Percentiles rank a stretch among this genome's conserved stretches.
These are phyloP conservation scores for Cucumis hystrix DNA, from an alignment of 306 rosid species.

Conservation along the genomic window DNA sequence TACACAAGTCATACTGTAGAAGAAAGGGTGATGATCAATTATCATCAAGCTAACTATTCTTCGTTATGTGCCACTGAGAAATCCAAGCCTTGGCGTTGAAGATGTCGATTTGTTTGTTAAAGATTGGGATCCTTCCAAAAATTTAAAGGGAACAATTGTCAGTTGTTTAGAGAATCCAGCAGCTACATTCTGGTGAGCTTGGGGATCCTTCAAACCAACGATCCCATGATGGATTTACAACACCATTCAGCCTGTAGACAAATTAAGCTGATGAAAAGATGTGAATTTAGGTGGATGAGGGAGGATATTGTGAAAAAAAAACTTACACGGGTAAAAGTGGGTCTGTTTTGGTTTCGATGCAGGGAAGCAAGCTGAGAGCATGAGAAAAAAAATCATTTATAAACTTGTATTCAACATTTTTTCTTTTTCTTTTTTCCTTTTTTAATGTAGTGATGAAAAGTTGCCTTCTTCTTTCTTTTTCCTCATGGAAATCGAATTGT, in stretches of 20 bases:
- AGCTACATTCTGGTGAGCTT: slow-evolving; percentile 48
- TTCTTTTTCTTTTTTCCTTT: background rate
- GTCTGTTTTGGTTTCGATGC: slow-evolving; percentile 39
- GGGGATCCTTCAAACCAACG: slow-evolving; percentile 82
- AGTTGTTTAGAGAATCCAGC: slow-evolving; percentile 43
- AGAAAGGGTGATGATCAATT: background rate
- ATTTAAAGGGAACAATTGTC: slow-evolving; percentile 3
- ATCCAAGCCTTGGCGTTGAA: background rate
- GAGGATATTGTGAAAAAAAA: slow-evolving; percentile 6
- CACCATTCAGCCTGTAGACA: slow-evolving; percentile 45
- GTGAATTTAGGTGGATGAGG: background rate
- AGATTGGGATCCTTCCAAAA: background rate
- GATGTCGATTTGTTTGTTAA: background rate
- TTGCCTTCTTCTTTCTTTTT: background rate
- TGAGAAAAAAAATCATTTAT: background rate
- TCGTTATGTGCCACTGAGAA: background rate
- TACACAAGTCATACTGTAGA: background rate
- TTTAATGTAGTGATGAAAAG: background rate
- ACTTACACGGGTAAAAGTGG: slow-evolving; percentile 61
- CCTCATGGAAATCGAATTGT: background rate
- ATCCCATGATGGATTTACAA: slow-evolving; percentile 49
- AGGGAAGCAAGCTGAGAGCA: slow-evolving; percentile 34
- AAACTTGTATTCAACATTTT: background rate
- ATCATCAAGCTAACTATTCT: background rate
- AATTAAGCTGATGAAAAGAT: background rate